Base-by-base conservation (phyloP, 345 rosid genomes). In the Salix dunnii region DNA sequence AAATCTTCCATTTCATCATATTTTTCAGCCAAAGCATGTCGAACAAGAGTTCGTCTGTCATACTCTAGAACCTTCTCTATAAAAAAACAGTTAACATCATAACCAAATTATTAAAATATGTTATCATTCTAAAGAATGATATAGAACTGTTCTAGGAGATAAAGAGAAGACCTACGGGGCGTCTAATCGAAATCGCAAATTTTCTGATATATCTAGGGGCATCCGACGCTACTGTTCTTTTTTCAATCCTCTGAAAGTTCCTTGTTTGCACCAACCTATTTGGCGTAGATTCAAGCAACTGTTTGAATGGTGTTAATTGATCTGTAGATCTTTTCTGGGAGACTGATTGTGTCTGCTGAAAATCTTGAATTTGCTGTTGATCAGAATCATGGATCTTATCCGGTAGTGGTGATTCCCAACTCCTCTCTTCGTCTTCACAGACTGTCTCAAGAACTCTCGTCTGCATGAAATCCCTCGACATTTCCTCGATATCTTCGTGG, bases 21-120 rank as follows among this genome's bases (percentile, higher is more conserved):
- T 60, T 82, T 82, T 69, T 79, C 87, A 2, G 85, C 87, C 25
- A 82, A 74, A 38, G 74, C 79, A 23, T 77, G 82, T 23, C 78
- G 77, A 68, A 68, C 72, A 48, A 84, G 80, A 31, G 80, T 79
- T 12, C 35, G 27, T 40, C 71, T 77, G 67, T 77, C 85, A 51
- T 74, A 77, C 61, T 85, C 82, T 17, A 77, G 53, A 62, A 31
- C 87, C 85, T 85, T 77, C 69, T 43, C 23, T 51, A 51, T 5
- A 5, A 18, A 51, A 20, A 6, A 51, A 20, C 0, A 2, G 7
- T 5, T 7, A 18, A 6, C 21, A 20, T 18, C 23, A 18, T 7
- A 18, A 8, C 23, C 62, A 8, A 23, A 55, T 3, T 55, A 18
- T 18, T 6, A 49, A 49, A 18, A 6, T 49, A 21, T n/a, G 61